These are phyloP conservation scores for Xylaria nigripes DNA, from an alignment of 495 filamentous ascomycete species.

Conservation along the genomic window DNA sequence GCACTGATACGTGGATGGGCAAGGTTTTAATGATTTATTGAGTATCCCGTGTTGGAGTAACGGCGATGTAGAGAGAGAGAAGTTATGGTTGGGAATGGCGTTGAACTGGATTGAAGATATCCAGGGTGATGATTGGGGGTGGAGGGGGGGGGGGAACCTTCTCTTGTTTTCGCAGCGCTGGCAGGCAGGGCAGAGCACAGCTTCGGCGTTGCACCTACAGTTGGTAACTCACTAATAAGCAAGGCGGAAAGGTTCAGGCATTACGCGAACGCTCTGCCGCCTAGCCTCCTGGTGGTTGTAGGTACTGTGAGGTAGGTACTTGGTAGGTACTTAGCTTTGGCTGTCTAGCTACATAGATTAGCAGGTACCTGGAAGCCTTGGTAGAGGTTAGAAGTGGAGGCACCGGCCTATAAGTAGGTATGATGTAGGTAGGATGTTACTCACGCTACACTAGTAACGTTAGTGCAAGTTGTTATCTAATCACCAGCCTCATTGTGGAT, in stretches of 20 bases:
- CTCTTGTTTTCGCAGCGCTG: slow-evolving; percentile 10
- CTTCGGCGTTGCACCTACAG: background rate
- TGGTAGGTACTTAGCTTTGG: background rate
- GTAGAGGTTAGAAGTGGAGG: no score
- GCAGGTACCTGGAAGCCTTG: no score
- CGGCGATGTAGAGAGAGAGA: background rate
- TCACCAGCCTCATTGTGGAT: no score
- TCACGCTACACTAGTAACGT: no score
- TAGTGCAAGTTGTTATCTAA: no score
- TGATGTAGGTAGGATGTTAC: no score
- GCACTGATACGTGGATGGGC: background rate
- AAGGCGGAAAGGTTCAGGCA: slow-evolving; percentile 20
- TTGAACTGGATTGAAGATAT: background rate
- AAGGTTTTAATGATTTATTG: background rate
- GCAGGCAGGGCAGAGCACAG: background rate
- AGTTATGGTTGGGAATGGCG: background rate
- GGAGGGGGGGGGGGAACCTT: background rate
- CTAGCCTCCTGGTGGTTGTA: slow-evolving; percentile 4
- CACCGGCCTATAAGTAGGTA: no score
- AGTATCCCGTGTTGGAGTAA: background rate
- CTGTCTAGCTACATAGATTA: no score
- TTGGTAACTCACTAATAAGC: slow-evolving; percentile 9
- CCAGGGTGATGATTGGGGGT: no score
- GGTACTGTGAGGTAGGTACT: background rate
- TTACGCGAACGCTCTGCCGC: slow-evolving; percentile 30